A percentile compares a stretch with the other conserved stretches of the same genome.
Conservation (phyloP, 768 basidiomycete genomes). For the Russula lepida region DNA sequence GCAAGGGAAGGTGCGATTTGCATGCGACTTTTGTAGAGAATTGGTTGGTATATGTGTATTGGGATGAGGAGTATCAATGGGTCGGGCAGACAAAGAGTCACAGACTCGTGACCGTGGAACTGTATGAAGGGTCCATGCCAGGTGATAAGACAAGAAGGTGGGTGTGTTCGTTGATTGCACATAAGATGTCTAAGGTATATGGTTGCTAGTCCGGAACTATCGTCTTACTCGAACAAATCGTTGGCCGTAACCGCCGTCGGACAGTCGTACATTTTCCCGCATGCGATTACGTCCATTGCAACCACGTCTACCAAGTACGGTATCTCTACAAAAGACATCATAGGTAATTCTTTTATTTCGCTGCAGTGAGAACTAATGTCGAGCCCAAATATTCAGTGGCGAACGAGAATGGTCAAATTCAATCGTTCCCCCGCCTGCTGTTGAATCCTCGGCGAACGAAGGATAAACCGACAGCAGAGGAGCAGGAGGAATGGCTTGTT, state of each 20-base stretch:
- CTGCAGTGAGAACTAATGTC: background rate
- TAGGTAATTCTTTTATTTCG: slow-evolving; percentile 41
- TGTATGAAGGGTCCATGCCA: slow-evolving; percentile 67
- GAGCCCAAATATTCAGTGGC: slow-evolving; percentile 48
- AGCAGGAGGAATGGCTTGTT: slow-evolving; percentile 78
- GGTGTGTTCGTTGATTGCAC: slow-evolving; percentile 20
- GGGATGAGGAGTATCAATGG: slow-evolving; percentile 46
- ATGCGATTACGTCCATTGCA: slow-evolving; percentile 58
- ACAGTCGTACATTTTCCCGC: slow-evolving; percentile 62
- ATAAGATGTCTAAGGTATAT: background rate
- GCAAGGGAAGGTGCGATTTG: slow-evolving; percentile 47
- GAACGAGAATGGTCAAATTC: slow-evolving; percentile 62
- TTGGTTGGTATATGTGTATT: slow-evolving; percentile 88
- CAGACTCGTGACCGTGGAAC: slow-evolving; percentile 72
- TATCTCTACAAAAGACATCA: slow-evolving; percentile 76
- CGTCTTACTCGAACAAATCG: slow-evolving; percentile 47
- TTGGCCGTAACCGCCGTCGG: slow-evolving; percentile 51
- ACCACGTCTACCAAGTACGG: slow-evolving; percentile 84
- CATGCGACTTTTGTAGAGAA: slow-evolving; percentile 73
- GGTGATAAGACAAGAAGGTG: slow-evolving; percentile 72
- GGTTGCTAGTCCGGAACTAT: slow-evolving; percentile 40
- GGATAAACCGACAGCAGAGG: slow-evolving; percentile 64
- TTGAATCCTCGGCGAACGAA: slow-evolving; percentile 79
- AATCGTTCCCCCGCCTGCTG: slow-evolving; percentile 60
- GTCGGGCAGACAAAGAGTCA: slow-evolving; percentile 53